These are phyloP conservation scores for Neoscytalidium dimidiatum DNA, from an alignment of 2,329 filamentous ascomycete species.

Conservation along the genomic window DNA sequence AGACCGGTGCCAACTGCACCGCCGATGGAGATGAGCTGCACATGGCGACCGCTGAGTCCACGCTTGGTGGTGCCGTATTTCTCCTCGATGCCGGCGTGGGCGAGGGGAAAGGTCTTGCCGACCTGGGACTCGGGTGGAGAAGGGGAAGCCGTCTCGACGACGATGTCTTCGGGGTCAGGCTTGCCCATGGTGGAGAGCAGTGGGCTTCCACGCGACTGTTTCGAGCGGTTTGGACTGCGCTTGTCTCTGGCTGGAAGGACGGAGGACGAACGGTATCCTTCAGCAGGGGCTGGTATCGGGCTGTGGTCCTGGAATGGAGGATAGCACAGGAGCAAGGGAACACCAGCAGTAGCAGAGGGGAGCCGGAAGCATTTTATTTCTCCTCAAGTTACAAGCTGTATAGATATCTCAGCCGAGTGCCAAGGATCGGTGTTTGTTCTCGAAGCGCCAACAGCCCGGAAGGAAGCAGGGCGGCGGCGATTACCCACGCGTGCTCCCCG, in stretches of 20 bases:
- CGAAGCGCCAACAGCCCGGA: not conserved
- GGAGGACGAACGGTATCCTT: not conserved
- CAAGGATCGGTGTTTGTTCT: not conserved
- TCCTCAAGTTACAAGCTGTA: not conserved
- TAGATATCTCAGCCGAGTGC: not conserved
- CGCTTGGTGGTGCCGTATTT: conserved; percentile 17
- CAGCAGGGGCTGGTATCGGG: not conserved
- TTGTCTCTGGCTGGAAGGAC: not conserved
- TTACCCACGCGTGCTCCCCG: not conserved
- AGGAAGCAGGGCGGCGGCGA: not conserved
- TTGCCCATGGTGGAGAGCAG: not conserved
- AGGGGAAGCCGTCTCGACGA: not conserved
- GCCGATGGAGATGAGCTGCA: conserved; percentile 17
- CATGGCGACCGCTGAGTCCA: conserved; percentile 10
- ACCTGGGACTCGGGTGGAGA: not conserved
- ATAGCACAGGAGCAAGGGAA: not conserved
- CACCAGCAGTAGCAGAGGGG: not conserved
- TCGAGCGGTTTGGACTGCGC: not conserved
- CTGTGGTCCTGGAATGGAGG: not conserved
- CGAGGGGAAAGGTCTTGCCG: not conserved
- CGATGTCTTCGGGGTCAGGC: conserved; percentile 8
- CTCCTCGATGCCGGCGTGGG: not conserved
- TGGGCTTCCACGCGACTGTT: too few relatives aligned
- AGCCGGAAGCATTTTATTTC: not conserved
- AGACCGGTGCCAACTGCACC: conserved; percentile 13